phyloP scores from a whole-genome alignment of 2,329 filamentous ascomycete species.

The Epichloe elymi region DNA sequence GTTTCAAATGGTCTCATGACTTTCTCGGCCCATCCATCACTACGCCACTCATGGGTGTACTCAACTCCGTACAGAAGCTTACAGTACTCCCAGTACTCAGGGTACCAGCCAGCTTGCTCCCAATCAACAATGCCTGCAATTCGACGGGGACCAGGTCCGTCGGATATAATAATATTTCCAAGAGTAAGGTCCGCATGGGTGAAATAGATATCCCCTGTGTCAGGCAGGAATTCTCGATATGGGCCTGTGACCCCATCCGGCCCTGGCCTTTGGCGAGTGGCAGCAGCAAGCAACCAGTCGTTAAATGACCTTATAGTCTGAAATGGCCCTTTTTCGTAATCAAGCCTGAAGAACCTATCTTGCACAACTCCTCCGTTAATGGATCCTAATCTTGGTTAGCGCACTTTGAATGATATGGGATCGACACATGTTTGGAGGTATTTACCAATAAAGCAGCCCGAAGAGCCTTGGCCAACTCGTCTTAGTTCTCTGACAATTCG shows the following conservation, averaged over 20 bases:
- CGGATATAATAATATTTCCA: constrained; percentile 12
- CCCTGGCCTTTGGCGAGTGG: constrained; percentile 8
- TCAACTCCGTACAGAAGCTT: background rate
- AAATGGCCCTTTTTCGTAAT: constrained; percentile 11
- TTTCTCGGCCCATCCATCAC: no score
- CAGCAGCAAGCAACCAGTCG: constrained; percentile 11
- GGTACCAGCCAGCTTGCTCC: constrained; percentile 18
- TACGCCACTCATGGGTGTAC: no score
- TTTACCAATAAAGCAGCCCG: background rate
- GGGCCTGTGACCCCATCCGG: constrained; percentile 3
- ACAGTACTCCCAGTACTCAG: constrained; percentile 1
- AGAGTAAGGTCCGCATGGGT: constrained; percentile 13
- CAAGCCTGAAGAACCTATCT: constrained; percentile 12
- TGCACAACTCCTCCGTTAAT: constrained; percentile 11
- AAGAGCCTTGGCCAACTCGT: background rate
- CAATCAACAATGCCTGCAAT: constrained; percentile 13
- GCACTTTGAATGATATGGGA: background rate
- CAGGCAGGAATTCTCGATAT: constrained; percentile 7
- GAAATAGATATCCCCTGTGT: constrained; percentile 10
- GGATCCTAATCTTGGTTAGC: constrained; percentile 9
- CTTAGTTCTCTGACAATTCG: constrained; percentile 4
- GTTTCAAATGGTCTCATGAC: no score
- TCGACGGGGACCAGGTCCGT: background rate
- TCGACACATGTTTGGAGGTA: background rate
- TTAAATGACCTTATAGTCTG: constrained; percentile 10